Percentiles rank a stretch among this genome's conserved stretches.
Conservation (phyloP, 805 yeast genomes). For the Candida corydali region DNA sequence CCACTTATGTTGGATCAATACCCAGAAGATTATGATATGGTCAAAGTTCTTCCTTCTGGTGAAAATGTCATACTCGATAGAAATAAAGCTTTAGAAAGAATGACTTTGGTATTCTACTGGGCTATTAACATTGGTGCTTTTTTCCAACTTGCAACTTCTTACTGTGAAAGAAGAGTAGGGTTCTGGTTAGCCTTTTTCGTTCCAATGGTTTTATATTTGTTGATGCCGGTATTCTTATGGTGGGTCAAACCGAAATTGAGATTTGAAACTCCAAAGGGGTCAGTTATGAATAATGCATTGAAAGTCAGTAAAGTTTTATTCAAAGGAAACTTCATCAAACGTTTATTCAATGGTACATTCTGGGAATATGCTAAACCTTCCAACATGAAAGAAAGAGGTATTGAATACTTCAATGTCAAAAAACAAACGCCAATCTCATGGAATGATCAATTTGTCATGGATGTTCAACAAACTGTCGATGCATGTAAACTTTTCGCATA, state of each 20-base stretch:
- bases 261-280: slow-evolving; percentile 38
- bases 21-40: slow-evolving; percentile 55
- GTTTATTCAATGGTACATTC: slow-evolving; percentile 37
- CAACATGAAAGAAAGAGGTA: slow-evolving; percentile 42
- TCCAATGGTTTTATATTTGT: slow-evolving; percentile 33
- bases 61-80: slow-evolving; percentile 58
- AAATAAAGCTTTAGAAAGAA: slow-evolving; percentile 39
- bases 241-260: slow-evolving; percentile 26
- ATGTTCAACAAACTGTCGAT: slow-evolving; percentile 38
- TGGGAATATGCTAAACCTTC: slow-evolving; percentile 50
- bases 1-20: slow-evolving; percentile 45
- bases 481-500: slow-evolving; percentile 45
- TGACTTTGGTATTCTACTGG: slow-evolving; percentile 49
- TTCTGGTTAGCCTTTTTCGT: slow-evolving; percentile 53
- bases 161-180: slow-evolving; percentile 48
- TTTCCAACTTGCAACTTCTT: slow-evolving; percentile 48
- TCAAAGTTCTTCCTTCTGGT: slow-evolving; percentile 56
- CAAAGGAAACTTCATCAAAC: slow-evolving; percentile 38
- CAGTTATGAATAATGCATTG: slow-evolving; percentile 41
- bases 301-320: slow-evolving; percentile 41
- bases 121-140: slow-evolving; percentile 54
- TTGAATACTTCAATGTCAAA: slow-evolving; percentile 28
- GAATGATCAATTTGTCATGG: slow-evolving; percentile 46
- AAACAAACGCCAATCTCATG: slow-evolving; percentile 30
- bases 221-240: slow-evolving; percentile 27